Conservation (phyloP, 2,329 filamentous ascomycete species). For the Diaporthe longicolla region DNA sequence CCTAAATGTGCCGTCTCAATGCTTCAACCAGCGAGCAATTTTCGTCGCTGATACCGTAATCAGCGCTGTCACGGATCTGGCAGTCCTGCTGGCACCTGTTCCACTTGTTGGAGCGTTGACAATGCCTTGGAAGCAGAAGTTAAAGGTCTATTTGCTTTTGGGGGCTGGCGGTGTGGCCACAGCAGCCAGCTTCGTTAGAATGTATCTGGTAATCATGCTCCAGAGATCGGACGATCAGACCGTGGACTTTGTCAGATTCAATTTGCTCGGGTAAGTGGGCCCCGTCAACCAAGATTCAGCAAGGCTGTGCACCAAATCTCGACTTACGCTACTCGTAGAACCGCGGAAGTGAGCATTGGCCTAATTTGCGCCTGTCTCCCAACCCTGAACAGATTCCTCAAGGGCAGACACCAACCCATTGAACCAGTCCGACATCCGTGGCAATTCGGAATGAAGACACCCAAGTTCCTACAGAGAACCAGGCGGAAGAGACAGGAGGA, state of each 20-base stretch:
- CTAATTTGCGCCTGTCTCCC: constrained; percentile 35
- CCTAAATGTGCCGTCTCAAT: neutral
- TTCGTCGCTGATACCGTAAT: constrained; percentile 35
- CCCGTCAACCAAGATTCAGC: neutral
- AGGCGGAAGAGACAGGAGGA: neutral
- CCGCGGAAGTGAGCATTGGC: constrained; percentile 34
- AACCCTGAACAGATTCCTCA: constrained; percentile 22
- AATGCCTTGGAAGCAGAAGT: constrained; percentile 20
- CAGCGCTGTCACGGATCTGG: constrained; percentile 32
- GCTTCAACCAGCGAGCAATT: constrained; percentile 30
- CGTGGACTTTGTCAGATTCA: constrained; percentile 39
- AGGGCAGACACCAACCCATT: constrained; percentile 17
- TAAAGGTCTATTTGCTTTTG: constrained; percentile 29
- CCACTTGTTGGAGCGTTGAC: constrained; percentile 18
- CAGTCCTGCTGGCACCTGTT: constrained; percentile 26
- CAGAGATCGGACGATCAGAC: constrained; percentile 30
- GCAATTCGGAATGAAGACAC: constrained; percentile 25
- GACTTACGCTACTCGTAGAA: neutral
- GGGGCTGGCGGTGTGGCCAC: constrained; percentile 32
- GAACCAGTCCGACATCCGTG: constrained; percentile 12
- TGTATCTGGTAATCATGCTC: constrained; percentile 38
- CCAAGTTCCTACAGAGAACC: constrained; percentile 18
- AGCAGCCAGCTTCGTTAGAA: constrained; percentile 29
- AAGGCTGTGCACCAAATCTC: neutral
- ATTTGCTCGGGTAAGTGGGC: constrained; percentile 31